Evolutionary conservation across 768 basidiomycete species (phyloP).

Genomic region (Agrocybe praecox): DNA sequence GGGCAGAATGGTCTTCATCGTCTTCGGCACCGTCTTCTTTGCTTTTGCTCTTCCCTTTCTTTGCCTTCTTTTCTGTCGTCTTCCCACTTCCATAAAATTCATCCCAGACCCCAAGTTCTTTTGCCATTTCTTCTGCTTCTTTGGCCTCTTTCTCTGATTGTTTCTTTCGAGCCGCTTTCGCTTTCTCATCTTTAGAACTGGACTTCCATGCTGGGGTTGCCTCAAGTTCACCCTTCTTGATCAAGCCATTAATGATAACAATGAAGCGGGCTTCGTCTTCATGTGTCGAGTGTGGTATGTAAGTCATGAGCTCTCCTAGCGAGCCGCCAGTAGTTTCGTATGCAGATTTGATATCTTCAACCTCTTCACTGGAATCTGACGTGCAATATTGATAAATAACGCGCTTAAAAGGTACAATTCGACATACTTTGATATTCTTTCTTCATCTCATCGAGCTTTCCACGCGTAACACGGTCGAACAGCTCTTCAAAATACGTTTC

Average conservation of each 20-base stretch:
- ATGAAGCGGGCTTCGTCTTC: conserved; percentile 90
- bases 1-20: conserved; percentile 65
- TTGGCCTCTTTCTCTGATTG: conserved; percentile 76
- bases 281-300: conserved; percentile 83
- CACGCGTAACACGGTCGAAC: conserved; percentile 85
- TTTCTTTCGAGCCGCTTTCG: conserved; percentile 71
- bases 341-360: conserved; percentile 73
- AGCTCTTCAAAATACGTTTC: conserved; percentile 92
- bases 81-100: conserved; percentile 87
- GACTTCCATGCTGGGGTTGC: conserved; percentile 64
- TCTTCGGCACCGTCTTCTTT: conserved; percentile 39
- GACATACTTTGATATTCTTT: conserved; percentile 85
- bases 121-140: conserved; percentile 84
- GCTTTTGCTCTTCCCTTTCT: conserved; percentile 44
- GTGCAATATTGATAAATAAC: neutral
- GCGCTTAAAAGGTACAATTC: neutral
- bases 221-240: conserved; percentile 61
- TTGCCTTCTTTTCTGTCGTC: conserved; percentile 59
- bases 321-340: conserved; percentile 75
- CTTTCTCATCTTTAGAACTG: conserved; percentile 79
- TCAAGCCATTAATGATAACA: conserved; percentile 62
- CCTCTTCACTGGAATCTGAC: conserved; percentile 84
- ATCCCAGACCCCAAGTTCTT: conserved; percentile 92
- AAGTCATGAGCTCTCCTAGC: conserved; percentile 79
- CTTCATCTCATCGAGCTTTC: conserved; percentile 91